Evolutionary conservation across 768 basidiomycete species (phyloP).

Genomic region (Rhizopogon salebrosus): DNA sequence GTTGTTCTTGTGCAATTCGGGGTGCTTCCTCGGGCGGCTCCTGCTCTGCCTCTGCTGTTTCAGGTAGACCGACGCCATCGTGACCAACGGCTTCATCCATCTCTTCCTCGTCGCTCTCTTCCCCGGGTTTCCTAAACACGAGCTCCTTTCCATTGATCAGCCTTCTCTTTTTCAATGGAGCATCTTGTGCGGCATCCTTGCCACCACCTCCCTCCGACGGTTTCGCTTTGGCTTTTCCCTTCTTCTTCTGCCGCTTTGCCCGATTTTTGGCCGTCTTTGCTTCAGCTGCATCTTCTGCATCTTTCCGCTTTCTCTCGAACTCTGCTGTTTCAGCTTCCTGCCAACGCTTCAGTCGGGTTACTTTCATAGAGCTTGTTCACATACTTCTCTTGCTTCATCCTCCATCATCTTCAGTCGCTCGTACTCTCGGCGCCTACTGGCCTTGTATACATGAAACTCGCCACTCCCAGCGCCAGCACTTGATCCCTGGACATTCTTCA

Average conservation of each 20-base stretch:
- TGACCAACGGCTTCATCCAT: conserved; percentile 4
- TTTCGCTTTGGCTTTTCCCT: conserved; percentile 57
- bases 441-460: conserved; percentile 99
- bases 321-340: conserved; percentile 71
- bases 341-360: conserved; percentile 3
- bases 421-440: conserved; percentile 88
- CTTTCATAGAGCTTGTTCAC: conserved; percentile 11
- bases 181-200: conserved; percentile 24
- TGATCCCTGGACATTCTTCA: conserved; percentile 99
- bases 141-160: conserved; percentile 76
- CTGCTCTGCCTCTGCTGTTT: not conserved
- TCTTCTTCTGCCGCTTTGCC: conserved; percentile 91
- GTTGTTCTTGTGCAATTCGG: conserved; percentile 29
- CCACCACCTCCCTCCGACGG: conserved; percentile 20
- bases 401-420: conserved; percentile 90
- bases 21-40: conserved; percentile 8
- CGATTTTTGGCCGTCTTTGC: conserved; percentile 95
- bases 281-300: conserved; percentile 66
- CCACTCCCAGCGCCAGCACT: conserved; percentile 97
- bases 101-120: conserved; percentile 38
- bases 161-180: conserved; percentile 72
- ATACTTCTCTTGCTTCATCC: conserved; percentile 71
- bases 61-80: conserved; percentile 2
- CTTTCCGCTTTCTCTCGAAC: conserved; percentile 70
- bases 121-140: conserved; percentile 48